Evolutionary conservation across 75 land plant species (phyloP), one percentile per base, ranked within the genome.

Genomic region (Pinus taeda): DNA sequence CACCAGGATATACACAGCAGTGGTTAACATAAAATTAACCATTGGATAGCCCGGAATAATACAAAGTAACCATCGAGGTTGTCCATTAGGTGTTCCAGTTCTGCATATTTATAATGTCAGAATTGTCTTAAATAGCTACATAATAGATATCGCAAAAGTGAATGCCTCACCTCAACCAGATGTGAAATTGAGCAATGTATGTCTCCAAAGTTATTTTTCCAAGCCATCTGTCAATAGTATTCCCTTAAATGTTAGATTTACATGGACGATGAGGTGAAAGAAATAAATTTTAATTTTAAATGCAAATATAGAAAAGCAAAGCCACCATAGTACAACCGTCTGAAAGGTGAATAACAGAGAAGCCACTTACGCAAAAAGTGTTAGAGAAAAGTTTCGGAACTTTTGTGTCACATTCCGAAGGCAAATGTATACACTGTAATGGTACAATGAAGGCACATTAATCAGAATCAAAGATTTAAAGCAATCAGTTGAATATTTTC

Each of bases 141-240:
- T 17, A 74, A 57, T 18, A 57, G 30, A 60, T 74, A 14, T 69
- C n/a, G 55, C 53, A 26, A 71, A 69, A 42, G 20, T 9, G 57
- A 73, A 29, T 55, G 57, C 36, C 33, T 73, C 59, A 96, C 98
- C 98, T 96, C 60, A 96, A 79, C 98, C 98, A 96, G 29, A 96
- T 96, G 76, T 96, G 98, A 69, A 96, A 79, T 77, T 96, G 98
- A 9, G 91, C 89, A 75, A 96, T 96, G 70, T 96, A 96, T 15
- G 98, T 93, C 85, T 95, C 98, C 74, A 95, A 61, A 22, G 98
- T 93, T 30, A 95, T 82, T 83, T 95, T 95, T n/a, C 98, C 98
- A 78, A 95, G 89, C 98, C 98, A 95, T 73, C 98, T 95, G 82
- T 36, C 13, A n/a, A 57, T 21, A 63, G 26, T 63, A 26, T 63